Base-by-base conservation (phyloP, 2,329 filamentous ascomycete genomes). In the Cladosporium colombiae region DNA sequence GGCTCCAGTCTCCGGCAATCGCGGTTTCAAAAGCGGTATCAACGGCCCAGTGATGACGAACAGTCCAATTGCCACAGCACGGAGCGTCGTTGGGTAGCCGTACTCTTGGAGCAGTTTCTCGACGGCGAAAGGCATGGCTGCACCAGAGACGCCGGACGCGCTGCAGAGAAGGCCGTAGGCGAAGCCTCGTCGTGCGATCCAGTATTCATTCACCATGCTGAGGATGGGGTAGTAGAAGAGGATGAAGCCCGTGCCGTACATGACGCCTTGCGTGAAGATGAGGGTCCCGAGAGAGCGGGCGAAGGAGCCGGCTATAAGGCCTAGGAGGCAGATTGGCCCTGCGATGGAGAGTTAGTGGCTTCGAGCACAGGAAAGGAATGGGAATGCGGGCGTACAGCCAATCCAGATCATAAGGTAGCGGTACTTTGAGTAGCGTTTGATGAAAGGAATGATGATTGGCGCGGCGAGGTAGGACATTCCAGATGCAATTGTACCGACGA, bases 401-500 rank as follows among this genome's bases (percentile, higher is more conserved):
- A 86, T 58, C 80, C 85, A 85, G 69, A 83, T 75, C 64, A 84
- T 69, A 37, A 73, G 40, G 70, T 75, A 37, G 77, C 83, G 70
- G 77, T 84, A 67, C 78, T 74, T 57, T 75, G 80, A 67, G 65
- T 70, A 77, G 2, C 71, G 70, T 44, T 71, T 72, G 29, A 83
- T 80, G 33, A 84, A 61, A 33, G 77, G 77, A 71, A 86, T 83
- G 50, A 82, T 77, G 5, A 87, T 65, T 0, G 85, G 83, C 11
- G 80, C 78, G 21, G 80, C 80, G 21, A 88, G 78, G 70, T 88
- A 88, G 78, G 86, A 68, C 70, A 67, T 74, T 81, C 85, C 85
- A 85, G 74, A 85, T 3, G 87, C 81, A 64, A 84, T 86, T 1
- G 88, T 91, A 0, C 89, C 89, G 63, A 91, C 86, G 16, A 87